These are phyloP conservation scores for Circinella minor DNA, from an alignment of 371 early-diverging fungal genomes.

Conservation along the genomic window DNA sequence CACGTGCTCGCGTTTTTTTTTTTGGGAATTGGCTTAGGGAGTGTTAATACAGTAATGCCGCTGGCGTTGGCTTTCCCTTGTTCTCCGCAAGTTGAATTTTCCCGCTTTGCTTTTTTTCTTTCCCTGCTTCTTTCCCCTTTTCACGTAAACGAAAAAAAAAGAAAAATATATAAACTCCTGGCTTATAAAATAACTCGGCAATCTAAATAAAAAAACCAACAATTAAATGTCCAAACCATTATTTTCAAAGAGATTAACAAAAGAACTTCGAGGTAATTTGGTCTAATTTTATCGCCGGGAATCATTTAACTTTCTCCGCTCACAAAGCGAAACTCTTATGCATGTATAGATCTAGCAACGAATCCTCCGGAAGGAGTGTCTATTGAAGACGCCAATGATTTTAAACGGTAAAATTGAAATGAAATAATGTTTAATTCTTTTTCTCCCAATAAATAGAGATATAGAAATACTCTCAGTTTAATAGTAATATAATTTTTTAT, in stretches of 20 bases:
- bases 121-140: background rate
- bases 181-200: background rate
- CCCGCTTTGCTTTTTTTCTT: background rate
- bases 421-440: background rate
- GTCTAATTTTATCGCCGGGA: background rate
- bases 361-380: conserved; percentile 66
- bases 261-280: conserved; percentile 57
- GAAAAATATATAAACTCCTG: too few relatives aligned
- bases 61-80: too few relatives aligned
- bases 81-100: too few relatives aligned
- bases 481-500: too few relatives aligned
- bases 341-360: conserved; percentile 50
- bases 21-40: too few relatives aligned
- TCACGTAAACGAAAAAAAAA: background rate
- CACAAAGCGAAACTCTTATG: background rate
- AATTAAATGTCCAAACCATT: conserved; percentile 27
- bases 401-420: conserved; percentile 49
- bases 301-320: conserved; percentile 4
- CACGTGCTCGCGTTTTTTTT: too few relatives aligned
- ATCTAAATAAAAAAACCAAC: background rate
- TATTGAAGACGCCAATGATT: conserved; percentile 61
- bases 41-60: too few relatives aligned
- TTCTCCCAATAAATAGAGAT: too few relatives aligned
- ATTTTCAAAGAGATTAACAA: conserved; percentile 50
- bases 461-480: too few relatives aligned